Base-by-base conservation (phyloP, 2,329 filamentous ascomycete species). In the Onygenales sp. region DNA sequence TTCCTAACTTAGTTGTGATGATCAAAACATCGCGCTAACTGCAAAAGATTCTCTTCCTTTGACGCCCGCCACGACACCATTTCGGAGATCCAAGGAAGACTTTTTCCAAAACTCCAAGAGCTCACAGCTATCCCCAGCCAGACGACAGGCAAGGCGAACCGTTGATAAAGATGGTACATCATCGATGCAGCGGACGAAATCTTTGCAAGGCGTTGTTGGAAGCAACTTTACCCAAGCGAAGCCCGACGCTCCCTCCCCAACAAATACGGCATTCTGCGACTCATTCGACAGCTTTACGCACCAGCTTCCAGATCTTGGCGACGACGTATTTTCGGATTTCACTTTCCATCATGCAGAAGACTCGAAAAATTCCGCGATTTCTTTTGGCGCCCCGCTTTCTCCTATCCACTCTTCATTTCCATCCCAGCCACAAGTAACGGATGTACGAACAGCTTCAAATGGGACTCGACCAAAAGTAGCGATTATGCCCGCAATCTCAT, bases 51-150 rank as follows among this genome's bases (percentile, higher is more conserved):
- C 56, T 8, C 56, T 81, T 58, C 85, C 85, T 54, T 79, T 84
- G 45, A 88, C 85, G 32, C 85, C 86, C 51, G 79, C 78, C 61
- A 80, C 82, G 51, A 86, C 83, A 17, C 84, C 85, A 11, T 68
- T 72, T 61, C 71, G 68, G 61, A 64, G 66, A 59, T 65, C 68
- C 51, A 65, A 66, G 21, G 21, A 27, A 56, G 66, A 68, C 55
- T 60, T 67, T 55, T 61, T 65, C 53, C 66, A 67, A 44, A 68
- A 71, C 52, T 65, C 65, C 57, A 65, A 66, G 57, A 71, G 70
- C 53, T 58, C 66, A 37, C 66, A 71, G 47, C 59, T 66, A 27
- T 72, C 71, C 21, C 71, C 73, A 34, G 65, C 65, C 52, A 72
- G 73, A 58, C 52, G 36, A 21, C 54, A 42, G n/a, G 44, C 36